Evolutionary conservation across 169 alveolate species (phyloP), one percentile per base, ranked within the genome.

Genomic region (Plasmodium gonderi): DNA sequence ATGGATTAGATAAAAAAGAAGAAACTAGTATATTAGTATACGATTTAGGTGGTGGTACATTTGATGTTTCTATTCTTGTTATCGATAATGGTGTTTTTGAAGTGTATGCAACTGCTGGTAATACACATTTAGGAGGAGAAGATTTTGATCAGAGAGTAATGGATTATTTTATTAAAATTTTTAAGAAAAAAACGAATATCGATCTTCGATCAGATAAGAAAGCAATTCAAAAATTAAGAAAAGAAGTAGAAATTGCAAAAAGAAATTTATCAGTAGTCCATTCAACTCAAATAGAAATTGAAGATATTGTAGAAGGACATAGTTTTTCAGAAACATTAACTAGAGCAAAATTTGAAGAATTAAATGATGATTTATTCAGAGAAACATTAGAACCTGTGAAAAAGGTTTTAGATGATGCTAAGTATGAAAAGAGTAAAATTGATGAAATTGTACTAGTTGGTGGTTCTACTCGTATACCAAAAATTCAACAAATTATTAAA

Each of bases 41-140:
- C 95, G 99, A 99, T 96, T 96, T 99, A 77, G 99, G 99, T 69
- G 99, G 99, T 93, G 99, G 99, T 80, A 99, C 99, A 78, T 99
- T 99, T 95, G 99, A 99, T 98, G 99, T 99, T 40, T 98, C 99
- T 17, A 96, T 99, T 26, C 97, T 99, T 33, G 98, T 99, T 82
- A 97, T 99, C 87, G 99, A 98, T 95, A 98, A 98, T 92, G 99
- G 99, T 83, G 99, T 98, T 36, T 98, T 98, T 92, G 99, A 99
- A 93, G 99, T 99, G 82, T 97, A 98, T 74, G 99, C 99, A 29
- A 99, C 99, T 12, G 96, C 98, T 69, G 99, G 99, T 87, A 99
- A 99, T 97, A 99, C 99, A 45, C 99, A 99, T 94, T 96, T 99
- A 96, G 99, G 99, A 76, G 99, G 99, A 92, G 99, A 98, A 95